Evolutionary conservation across 1,284 basidiomycete genomes (phyloP).

Genomic region (Apiotrichum akiyoshidainum): DNA sequence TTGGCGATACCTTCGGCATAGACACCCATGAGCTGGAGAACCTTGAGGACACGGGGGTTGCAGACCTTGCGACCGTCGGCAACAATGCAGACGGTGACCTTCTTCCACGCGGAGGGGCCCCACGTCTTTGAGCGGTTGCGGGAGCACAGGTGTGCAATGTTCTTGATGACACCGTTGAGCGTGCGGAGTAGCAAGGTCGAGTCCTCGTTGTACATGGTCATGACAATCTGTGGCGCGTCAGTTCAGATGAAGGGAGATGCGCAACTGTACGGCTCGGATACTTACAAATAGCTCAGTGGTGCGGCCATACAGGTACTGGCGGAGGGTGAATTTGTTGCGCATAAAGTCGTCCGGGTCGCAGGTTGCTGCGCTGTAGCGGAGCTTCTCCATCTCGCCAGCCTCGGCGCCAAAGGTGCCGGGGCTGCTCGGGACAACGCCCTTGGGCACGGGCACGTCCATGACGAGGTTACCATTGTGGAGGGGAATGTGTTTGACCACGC

Average conservation of each 20-base stretch:
- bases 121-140: conserved; percentile 82
- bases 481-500: conserved; percentile 72
- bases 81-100: conserved; percentile 85
- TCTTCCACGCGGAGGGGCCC: conserved; percentile 93
- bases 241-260: not conserved
- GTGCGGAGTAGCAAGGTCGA: conserved; percentile 77
- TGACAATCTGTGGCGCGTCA: conserved; percentile 61
- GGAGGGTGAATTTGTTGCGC: conserved; percentile 65
- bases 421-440: conserved; percentile 67
- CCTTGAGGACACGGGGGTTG: conserved; percentile 60
- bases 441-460: conserved; percentile 73
- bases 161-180: conserved; percentile 92
- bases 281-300: conserved; percentile 77
- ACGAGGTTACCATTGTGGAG: conserved; percentile 79
- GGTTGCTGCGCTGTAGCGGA: conserved; percentile 59
- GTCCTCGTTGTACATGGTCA: conserved; percentile 96
- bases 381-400: conserved; percentile 74
- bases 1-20: conserved; percentile 96
- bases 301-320: conserved; percentile 78
- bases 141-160: conserved; percentile 77
- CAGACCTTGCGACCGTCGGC: conserved; percentile 87
- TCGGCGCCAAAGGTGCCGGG: conserved; percentile 50
- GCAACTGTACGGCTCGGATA: not conserved
- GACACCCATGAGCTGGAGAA: conserved; percentile 72
- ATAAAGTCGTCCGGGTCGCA: conserved; percentile 58